These are phyloP conservation scores for Aegilops bicornis DNA, from an alignment of 176 grass and related monocot species.

Conservation along the genomic window DNA sequence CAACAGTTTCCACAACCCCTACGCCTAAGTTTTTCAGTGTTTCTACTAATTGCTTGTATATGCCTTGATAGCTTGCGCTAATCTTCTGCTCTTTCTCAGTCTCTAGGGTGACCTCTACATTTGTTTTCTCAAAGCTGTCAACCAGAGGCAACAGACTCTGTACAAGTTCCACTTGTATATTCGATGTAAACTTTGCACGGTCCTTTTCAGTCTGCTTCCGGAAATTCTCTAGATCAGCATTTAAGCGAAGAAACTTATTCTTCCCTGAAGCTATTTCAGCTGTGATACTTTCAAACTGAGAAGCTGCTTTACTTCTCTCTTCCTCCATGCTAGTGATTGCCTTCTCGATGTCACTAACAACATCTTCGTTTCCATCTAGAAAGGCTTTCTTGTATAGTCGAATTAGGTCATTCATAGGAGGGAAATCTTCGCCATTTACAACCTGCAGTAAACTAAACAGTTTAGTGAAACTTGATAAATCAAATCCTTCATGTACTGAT, in stretches of 20 bases:
- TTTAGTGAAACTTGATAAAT: conserved; percentile 29
- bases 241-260: conserved; percentile 76
- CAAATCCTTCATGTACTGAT: neutral
- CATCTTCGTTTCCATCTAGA: conserved; percentile 62
- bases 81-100: conserved; percentile 80
- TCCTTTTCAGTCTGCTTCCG: conserved; percentile 89
- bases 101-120: conserved; percentile 52
- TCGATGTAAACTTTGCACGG: conserved; percentile 73
- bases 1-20: conserved; percentile 78
- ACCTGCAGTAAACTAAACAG: conserved; percentile 15
- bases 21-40: conserved; percentile 87
- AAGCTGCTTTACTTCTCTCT: conserved; percentile 56
- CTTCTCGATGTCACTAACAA: conserved; percentile 57
- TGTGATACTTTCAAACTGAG: conserved; percentile 50
- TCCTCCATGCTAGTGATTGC: conserved; percentile 55
- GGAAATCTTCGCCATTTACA: conserved; percentile 52
- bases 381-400: conserved; percentile 75
- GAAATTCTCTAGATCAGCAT: conserved; percentile 96
- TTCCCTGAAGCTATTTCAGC: conserved; percentile 66
- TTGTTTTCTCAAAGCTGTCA: conserved; percentile 89
- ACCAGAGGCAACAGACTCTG: conserved; percentile 46
- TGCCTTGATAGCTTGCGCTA: conserved; percentile 70
- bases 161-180: conserved; percentile 76
- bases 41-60: conserved; percentile 90
- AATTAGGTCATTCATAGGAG: conserved; percentile 69